These are phyloP conservation scores for Coemansia sp. DNA, from an alignment of 192 early-diverging fungal species.

Conservation along the genomic window DNA sequence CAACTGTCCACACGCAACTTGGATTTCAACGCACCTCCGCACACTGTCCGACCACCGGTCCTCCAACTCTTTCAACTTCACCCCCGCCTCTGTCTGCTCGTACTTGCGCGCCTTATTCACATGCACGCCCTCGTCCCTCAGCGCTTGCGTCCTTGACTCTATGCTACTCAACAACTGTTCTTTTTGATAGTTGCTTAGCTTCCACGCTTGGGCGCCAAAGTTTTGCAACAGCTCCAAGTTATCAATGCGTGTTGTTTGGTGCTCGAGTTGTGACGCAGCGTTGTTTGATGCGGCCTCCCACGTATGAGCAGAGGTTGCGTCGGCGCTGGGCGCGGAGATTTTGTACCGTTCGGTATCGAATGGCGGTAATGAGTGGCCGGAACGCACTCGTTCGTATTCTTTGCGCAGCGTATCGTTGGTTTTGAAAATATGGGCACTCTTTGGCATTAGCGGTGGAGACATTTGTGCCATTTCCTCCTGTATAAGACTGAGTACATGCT, in stretches of 20 bases:
- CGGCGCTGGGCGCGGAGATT: too few species aligned
- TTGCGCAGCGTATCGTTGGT: constrained; percentile 33
- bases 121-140: constrained; percentile 23
- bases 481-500: constrained; percentile 26
- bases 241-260: constrained; percentile 38
- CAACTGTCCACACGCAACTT: constrained; percentile 29
- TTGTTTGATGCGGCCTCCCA: constrained; percentile 41
- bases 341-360: constrained; percentile 49
- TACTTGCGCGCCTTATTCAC: constrained; percentile 45
- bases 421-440: constrained; percentile 28
- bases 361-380: constrained; percentile 19
- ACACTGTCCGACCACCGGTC: constrained; percentile 39
- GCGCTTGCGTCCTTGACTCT: constrained; percentile 19
- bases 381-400: constrained; percentile 47
- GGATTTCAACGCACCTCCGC: constrained; percentile 44
- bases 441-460: constrained; percentile 36
- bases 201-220: constrained; percentile 52
- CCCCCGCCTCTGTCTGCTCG: constrained; percentile 39
- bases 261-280: constrained; percentile 51
- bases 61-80: constrained; percentile 31
- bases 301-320: constrained; percentile 9
- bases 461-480: constrained; percentile 43
- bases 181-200: constrained; percentile 45
- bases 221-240: constrained; percentile 51
- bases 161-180: constrained; percentile 28